Conservation (phyloP, 108 stramenopile species). For the Skeletonema potamos region DNA sequence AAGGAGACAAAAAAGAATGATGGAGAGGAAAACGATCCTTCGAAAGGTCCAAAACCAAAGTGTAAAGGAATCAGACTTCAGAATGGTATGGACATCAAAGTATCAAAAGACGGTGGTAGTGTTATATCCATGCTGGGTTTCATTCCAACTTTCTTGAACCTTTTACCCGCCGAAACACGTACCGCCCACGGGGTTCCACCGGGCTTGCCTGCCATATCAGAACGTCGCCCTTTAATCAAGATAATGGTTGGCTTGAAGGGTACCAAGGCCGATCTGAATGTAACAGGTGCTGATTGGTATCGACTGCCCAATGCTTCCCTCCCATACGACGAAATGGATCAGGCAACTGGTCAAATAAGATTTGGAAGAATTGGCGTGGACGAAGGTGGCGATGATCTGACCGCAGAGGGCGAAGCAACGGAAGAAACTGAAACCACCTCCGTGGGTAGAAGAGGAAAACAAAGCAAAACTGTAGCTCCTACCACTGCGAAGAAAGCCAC, state of each 20-base stretch:
- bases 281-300: slow-evolving; percentile 88
- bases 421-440: slow-evolving; percentile 9
- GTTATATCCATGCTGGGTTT: slow-evolving; percentile 78
- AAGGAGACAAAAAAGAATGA: slow-evolving; percentile 2
- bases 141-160: slow-evolving; percentile 79
- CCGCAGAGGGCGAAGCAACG: slow-evolving; percentile 20
- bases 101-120: slow-evolving; percentile 31
- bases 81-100: slow-evolving; percentile 48
- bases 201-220: slow-evolving; percentile 77
- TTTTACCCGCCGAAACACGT: slow-evolving; percentile 69
- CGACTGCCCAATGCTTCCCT: slow-evolving; percentile 70
- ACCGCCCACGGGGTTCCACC: slow-evolving; percentile 66
- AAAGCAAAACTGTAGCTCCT: slow-evolving; percentile 10
- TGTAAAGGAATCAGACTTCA: slow-evolving; percentile 62
- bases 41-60: slow-evolving; percentile 40
- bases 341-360: slow-evolving; percentile 53
- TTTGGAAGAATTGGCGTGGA: slow-evolving; percentile 68
- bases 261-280: slow-evolving; percentile 66
- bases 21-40: slow-evolving; percentile 12
- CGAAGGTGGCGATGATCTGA: slow-evolving; percentile 19
- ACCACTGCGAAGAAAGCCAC: slow-evolving; percentile 28
- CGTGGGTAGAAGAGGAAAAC: slow-evolving; percentile 34
- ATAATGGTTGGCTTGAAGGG: slow-evolving; percentile 70
- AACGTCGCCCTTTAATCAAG: slow-evolving; percentile 84
- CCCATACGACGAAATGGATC: slow-evolving; percentile 76